Evolutionary conservation across 2,329 filamentous ascomycete species (phyloP).

Genomic region (Fusarium sp.): DNA sequence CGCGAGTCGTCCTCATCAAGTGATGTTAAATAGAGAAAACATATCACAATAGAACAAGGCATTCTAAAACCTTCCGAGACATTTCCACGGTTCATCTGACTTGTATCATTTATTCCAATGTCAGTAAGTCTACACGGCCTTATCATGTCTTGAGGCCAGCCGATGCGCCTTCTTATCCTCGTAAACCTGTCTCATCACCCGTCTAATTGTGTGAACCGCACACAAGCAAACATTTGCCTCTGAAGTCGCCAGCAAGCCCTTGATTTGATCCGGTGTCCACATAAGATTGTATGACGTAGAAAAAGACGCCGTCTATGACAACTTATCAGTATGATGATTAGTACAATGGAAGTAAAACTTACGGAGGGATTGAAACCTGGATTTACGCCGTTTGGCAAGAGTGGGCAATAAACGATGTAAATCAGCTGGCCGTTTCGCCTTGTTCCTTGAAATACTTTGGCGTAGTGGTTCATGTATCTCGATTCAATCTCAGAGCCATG

Average conservation of each 20-base stretch:
- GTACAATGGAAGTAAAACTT: neutral
- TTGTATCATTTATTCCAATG: no score
- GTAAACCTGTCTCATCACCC: constrained; percentile 28
- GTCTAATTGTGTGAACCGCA: constrained; percentile 24
- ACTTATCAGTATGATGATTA: neutral
- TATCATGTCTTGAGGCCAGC: neutral
- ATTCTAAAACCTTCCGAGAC: no score
- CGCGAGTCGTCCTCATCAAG: no score
- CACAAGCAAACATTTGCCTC: constrained; percentile 26
- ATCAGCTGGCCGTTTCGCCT: constrained; percentile 12
- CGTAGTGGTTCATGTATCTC: constrained; percentile 12
- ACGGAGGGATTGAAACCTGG: constrained; percentile 29
- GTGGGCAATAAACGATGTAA: constrained; percentile 35
- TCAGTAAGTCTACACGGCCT: no score
- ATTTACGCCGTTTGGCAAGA: constrained; percentile 24
- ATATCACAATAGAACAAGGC: no score
- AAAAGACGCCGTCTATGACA: constrained; percentile 19
- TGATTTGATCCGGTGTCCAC: constrained; percentile 36
- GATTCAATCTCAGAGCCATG: neutral
- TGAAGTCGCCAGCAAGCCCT: constrained; percentile 6
- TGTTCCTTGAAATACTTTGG: constrained; percentile 25
- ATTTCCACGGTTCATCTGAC: no score
- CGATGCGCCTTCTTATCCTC: constrained; percentile 11
- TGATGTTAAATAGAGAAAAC: no score
- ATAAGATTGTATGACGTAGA: constrained; percentile 40